Base-by-base conservation (phyloP, 208 protist genomes). In the Jaenimonas drosophilae region DNA sequence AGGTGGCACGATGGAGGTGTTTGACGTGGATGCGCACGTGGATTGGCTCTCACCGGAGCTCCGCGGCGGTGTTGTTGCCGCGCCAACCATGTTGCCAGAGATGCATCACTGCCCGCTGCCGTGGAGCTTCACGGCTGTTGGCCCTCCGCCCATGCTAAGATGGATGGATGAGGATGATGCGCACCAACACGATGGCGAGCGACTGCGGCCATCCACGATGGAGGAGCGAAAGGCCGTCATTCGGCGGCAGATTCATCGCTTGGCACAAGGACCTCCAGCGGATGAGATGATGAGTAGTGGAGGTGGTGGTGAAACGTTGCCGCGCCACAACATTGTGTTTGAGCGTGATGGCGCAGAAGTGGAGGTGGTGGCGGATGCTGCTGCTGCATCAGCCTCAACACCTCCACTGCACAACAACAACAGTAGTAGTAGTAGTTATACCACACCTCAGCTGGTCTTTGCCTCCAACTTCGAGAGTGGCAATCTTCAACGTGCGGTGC, bases 391-490 rank as follows among this genome's bases (percentile, higher is more conserved):
- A 19, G 37, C 26, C 21, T 21, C 24, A 1, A 20, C 3, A 0
- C 16, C 20, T 2, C 36, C 54, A 20, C 25, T 55, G 42, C 24
- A 6, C 30, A 20, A 17, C 14, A 1, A 20, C 3, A 42, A 14
- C 19, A 34, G 29, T 6, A 21, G 25, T 23, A 14, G 33, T 7
- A 9, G 21, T 17, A 25, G 21, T 14, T 7, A 6, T 7, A 48
- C 14, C 12, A 23, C 16, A 37, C 36, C 45, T 58, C 34, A 56
- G 37, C 59, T 97, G n/a, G 21, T 42, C 11, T 98, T 98, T 56
- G 64, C 73, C 17, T 89, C 91, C 4, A 55, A 93, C 45, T 98
- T 96, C 58, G 95, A 98, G 63, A 70, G 66, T 57, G 96, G 95
- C 6, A 99, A 99, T 52, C 74, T 99, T 21, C 64, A 85, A 51